Evolutionary conservation across 176 grass and related monocot species (phyloP).

Genomic region (Triticum turgidum): DNA sequence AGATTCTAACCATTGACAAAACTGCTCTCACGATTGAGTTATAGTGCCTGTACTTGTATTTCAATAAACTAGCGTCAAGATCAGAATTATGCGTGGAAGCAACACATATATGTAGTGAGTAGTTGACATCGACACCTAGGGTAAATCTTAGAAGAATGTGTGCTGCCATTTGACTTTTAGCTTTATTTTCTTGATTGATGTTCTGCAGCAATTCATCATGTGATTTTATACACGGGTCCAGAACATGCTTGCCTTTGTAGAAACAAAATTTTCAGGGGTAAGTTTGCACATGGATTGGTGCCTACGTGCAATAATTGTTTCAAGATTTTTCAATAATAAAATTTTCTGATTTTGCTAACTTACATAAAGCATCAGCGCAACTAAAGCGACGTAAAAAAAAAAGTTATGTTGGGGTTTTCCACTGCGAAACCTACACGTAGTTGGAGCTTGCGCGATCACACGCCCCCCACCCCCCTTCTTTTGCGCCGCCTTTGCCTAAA

Average conservation of each 20-base stretch:
- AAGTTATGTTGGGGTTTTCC: no score
- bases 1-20: background rate
- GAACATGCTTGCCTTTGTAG: background rate
- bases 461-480: no score
- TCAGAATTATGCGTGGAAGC: slow-evolving; percentile 9
- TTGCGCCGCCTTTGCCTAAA: no score
- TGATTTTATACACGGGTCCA: background rate
- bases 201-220: background rate
- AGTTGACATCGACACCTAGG: slow-evolving; percentile 11
- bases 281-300: background rate
- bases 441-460: no score
- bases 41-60: background rate
- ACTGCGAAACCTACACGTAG: no score
- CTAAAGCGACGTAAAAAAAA: no score
- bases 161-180: slow-evolving; percentile 25
- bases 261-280: background rate
- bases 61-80: slow-evolving; percentile 20
- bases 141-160: slow-evolving; percentile 17
- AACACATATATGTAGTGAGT: slow-evolving; percentile 17
- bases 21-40: slow-evolving; percentile 17
- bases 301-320: background rate
- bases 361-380: background rate
- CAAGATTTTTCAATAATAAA: background rate
- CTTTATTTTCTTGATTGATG: slow-evolving; percentile 2
- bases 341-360: background rate